Percentiles rank a stretch among this genome's conserved stretches.
Evolutionary conservation across 2,329 filamentous ascomycete genomes (phyloP).

Genomic region (Cadophora gregata): DNA sequence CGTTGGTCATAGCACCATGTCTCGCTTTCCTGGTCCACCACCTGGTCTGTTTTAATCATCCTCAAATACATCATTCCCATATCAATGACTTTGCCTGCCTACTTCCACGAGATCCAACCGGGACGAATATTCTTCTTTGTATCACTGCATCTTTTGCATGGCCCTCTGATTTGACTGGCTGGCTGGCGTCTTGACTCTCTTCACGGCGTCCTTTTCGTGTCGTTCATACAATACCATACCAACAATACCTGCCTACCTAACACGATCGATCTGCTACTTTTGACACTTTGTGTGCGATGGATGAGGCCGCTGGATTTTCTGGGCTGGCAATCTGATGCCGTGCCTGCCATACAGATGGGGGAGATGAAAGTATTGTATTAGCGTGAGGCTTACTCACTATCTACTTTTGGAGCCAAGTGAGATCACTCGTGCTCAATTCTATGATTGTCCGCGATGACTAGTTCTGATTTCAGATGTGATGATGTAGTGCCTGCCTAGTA

Average conservation of each 20-base stretch:
- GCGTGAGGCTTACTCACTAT: conserved; percentile 14
- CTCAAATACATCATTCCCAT: neutral
- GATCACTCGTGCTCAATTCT: conserved; percentile 8
- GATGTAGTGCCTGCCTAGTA: too few species aligned
- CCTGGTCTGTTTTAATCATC: conserved; percentile 36
- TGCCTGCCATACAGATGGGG: neutral
- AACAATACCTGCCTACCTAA: neutral
- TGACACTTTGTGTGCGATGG: conserved; percentile 3
- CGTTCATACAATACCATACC: conserved; percentile 1
- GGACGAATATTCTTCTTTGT: conserved; percentile 28
- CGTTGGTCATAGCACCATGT: conserved; percentile 46
- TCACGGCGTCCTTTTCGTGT: neutral
- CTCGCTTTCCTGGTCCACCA: conserved; percentile 39
- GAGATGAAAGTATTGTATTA: conserved; percentile 14
- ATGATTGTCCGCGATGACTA: neutral
- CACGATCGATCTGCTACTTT: conserved; percentile 6
- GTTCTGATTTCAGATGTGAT: neutral
- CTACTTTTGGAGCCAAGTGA: conserved; percentile 11
- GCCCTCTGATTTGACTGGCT: conserved; percentile 14
- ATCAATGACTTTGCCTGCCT: conserved; percentile 15
- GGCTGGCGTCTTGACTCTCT: conserved; percentile 15
- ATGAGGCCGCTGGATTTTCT: neutral
- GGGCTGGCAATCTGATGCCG: conserved; percentile 2
- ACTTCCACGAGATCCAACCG: conserved; percentile 3
- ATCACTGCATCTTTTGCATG: conserved; percentile 27